Evolutionary conservation across 306 rosid species (phyloP).

Genomic region (Astragalus membranaceus): DNA sequence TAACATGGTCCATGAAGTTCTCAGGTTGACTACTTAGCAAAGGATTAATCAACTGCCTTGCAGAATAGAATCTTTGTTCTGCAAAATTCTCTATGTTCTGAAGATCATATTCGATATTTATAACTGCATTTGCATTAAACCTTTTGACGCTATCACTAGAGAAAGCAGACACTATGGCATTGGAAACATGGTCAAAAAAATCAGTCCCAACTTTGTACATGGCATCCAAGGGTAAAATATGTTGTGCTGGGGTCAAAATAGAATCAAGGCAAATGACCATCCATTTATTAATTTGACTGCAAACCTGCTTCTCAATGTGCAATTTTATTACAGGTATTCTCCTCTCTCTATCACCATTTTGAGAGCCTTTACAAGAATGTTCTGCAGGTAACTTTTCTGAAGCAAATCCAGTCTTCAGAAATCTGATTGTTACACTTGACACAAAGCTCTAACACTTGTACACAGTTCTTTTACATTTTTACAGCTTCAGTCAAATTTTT

Average conservation of each 20-base stretch:
- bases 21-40: too few species aligned
- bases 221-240: slow-evolving; percentile 75
- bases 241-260: slow-evolving; percentile 73
- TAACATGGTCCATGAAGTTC: slow-evolving; percentile 86
- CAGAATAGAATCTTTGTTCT: slow-evolving; percentile 59
- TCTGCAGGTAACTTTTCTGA: too few species aligned
- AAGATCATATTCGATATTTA: slow-evolving; percentile 53
- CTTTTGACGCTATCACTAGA: slow-evolving; percentile 68
- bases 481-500: too few species aligned
- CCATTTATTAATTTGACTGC: too few species aligned
- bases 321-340: slow-evolving; percentile 71
- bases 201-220: slow-evolving; percentile 68
- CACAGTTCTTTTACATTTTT: too few species aligned
- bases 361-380: too few species aligned
- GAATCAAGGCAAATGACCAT: slow-evolving; percentile 67
- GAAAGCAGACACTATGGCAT: slow-evolving; percentile 60
- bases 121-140: slow-evolving; percentile 67
- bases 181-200: slow-evolving; percentile 78
- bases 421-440: too few species aligned
- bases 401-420: too few species aligned
- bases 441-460: too few species aligned
- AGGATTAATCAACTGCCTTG: too few species aligned
- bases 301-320: slow-evolving; percentile 68
- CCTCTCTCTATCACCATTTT: too few species aligned
- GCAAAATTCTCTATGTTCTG: slow-evolving; percentile 67